Conservation (phyloP, 768 basidiomycete species). For the Melanogaster broomeanus region DNA sequence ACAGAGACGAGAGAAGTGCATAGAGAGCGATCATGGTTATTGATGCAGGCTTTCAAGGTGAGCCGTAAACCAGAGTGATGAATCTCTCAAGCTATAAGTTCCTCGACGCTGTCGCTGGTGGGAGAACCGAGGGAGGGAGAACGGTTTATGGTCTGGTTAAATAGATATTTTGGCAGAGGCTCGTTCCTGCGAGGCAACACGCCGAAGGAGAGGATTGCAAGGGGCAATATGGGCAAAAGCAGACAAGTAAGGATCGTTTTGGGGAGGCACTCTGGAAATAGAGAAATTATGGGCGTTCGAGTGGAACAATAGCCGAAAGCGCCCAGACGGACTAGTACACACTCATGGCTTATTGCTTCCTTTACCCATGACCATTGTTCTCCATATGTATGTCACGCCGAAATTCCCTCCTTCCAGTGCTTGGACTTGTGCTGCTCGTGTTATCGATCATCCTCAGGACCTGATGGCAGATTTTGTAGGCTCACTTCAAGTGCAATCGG, state of each 20-base stretch:
- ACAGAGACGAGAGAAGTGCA: conserved; percentile 26
- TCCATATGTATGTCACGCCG: conserved; percentile 9
- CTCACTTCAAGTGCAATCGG: neutral
- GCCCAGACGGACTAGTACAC: too few relatives aligned
- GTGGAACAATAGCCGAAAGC: conserved; percentile 17
- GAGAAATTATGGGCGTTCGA: conserved; percentile 2
- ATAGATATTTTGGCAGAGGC: conserved; percentile 2
- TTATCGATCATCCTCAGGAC: neutral
- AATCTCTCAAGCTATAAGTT: neutral
- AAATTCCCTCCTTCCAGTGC: neutral
- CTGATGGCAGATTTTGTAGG: neutral
- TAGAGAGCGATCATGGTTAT: conserved; percentile 37
- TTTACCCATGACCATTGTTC: conserved; percentile 23
- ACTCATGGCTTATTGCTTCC: conserved; percentile 6
- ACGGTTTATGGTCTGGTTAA: neutral
- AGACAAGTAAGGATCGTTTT: conserved; percentile 11
- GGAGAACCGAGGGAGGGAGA: neutral
- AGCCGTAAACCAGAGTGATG: neutral
- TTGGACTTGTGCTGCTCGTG: neutral
- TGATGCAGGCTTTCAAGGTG: conserved; percentile 3
- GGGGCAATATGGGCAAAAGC: neutral
- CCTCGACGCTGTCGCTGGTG: conserved; percentile 3
- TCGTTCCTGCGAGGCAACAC: conserved; percentile 15
- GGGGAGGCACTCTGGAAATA: conserved; percentile 7
- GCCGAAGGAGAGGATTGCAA: neutral